Evolutionary conservation across 2,329 filamentous ascomycete species (phyloP).

Genomic region (Aspergillus thermomutatus): DNA sequence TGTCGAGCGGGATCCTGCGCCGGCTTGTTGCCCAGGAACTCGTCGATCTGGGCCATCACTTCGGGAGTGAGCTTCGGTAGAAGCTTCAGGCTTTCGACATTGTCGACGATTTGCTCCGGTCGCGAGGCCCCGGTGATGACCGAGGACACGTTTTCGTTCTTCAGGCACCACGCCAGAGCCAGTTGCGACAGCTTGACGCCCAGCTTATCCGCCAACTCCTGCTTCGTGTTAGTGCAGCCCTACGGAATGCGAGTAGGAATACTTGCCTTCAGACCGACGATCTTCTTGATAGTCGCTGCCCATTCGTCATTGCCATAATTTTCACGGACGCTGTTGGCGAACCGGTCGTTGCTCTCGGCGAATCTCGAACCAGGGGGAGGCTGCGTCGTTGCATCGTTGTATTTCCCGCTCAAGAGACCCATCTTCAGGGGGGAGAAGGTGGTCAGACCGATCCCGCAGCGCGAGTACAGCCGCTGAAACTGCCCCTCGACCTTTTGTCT

Average conservation of each 20-base stretch:
- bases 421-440: conserved; percentile 61
- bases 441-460: conserved; percentile 60
- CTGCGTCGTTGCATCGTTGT: conserved; percentile 56
- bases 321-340: conserved; percentile 47
- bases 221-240: neutral
- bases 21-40: conserved; percentile 31
- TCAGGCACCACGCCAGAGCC: conserved; percentile 58
- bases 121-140: conserved; percentile 43
- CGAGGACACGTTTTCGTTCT: conserved; percentile 54
- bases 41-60: conserved; percentile 47
- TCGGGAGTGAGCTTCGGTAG: conserved; percentile 43
- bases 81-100: conserved; percentile 45
- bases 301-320: conserved; percentile 42
- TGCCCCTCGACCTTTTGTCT: conserved; percentile 62
- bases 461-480: conserved; percentile 58
- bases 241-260: neutral
- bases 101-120: conserved; percentile 44
- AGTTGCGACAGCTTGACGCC: conserved; percentile 54
- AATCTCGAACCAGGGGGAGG: conserved; percentile 57
- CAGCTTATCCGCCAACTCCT: conserved; percentile 34
- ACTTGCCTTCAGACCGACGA: conserved; percentile 46
- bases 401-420: conserved; percentile 66
- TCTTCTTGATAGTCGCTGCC: conserved; percentile 52
- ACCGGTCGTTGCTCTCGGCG: conserved; percentile 55
- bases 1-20: conserved; percentile 19